Conservation (phyloP, 164 flowering plant species). For the Saururus chinensis region DNA sequence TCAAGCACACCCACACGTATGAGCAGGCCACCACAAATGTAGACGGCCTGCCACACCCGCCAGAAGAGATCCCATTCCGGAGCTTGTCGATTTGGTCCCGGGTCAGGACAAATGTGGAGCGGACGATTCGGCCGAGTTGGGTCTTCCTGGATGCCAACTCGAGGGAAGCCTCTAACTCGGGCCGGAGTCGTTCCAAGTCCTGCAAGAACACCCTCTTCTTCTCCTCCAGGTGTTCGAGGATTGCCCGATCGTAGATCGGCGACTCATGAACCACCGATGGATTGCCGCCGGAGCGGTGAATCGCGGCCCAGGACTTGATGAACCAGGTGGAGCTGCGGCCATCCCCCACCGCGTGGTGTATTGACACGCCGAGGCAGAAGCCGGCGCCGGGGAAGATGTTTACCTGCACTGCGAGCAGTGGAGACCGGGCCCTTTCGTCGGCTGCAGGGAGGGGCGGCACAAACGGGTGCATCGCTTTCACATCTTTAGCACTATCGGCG, state of each 20-base stretch:
- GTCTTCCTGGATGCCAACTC: not conserved
- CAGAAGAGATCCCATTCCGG: not conserved
- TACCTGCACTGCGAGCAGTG: conserved; percentile 9
- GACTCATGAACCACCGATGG: too few species aligned
- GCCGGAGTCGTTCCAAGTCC: not conserved
- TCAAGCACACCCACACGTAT: conserved; percentile 28
- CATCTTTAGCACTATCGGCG: not conserved
- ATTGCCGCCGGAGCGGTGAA: conserved; percentile 5
- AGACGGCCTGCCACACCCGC: conserved; percentile 3
- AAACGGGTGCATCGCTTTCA: not conserved
- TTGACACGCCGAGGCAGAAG: conserved; percentile 9
- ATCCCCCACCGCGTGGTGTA: conserved; percentile 4
- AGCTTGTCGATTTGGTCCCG: conserved; percentile 4
- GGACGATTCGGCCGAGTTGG: not conserved
- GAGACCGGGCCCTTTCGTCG: not conserved
- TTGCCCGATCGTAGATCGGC: conserved; percentile 1
- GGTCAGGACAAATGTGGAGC: conserved; percentile 5
- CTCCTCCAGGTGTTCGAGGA: not conserved
- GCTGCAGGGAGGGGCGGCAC: conserved; percentile 1
- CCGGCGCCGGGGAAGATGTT: conserved; percentile 12
- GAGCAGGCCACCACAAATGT: conserved; percentile 25
- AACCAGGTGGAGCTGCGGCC: conserved; percentile 5
- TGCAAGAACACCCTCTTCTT: not conserved
- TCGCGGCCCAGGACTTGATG: conserved; percentile 10
- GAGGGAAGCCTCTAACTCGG: not conserved